These are phyloP conservation scores for Cystobasidium onofrii DNA, from an alignment of 768 basidiomycete genomes.

Conservation along the genomic window DNA sequence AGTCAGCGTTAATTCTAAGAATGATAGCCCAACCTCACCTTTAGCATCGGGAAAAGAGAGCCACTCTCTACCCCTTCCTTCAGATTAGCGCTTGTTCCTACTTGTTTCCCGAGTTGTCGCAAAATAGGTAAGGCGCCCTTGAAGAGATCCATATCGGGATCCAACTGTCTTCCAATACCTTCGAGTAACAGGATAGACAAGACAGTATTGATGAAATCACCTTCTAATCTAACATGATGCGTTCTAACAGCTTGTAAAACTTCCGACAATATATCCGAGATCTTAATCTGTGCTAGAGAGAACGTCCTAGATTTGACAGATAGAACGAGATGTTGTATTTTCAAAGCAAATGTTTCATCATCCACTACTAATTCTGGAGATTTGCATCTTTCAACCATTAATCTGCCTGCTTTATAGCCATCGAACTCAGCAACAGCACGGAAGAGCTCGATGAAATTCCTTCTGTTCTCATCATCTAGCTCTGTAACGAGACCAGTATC, in stretches of 20 bases:
- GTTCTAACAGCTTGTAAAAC: conserved; percentile 75
- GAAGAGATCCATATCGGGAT: conserved; percentile 86
- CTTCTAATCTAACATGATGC: conserved; percentile 98
- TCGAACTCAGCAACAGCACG: conserved; percentile 92
- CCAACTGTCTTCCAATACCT: conserved; percentile 88
- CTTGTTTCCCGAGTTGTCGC: conserved; percentile 79
- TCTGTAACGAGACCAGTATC: conserved; percentile 92
- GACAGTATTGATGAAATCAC: conserved; percentile 96
- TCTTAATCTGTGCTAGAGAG: conserved; percentile 90
- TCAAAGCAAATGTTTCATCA: conserved; percentile 87
- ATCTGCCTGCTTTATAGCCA: conserved; percentile 84
- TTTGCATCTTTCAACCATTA: conserved; percentile 92
- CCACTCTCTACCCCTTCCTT: conserved; percentile 42
- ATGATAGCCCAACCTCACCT: conserved; percentile 61
- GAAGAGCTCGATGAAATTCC: conserved; percentile 94
- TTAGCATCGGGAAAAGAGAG: conserved; percentile 75
- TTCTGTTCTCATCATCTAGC: conserved; percentile 68
- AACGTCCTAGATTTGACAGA: conserved; percentile 94
- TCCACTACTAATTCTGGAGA: conserved; percentile 83
- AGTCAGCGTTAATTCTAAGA: too few relatives aligned
- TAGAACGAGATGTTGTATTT: conserved; percentile 92
- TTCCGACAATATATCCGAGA: conserved; percentile 81
- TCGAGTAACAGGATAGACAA: conserved; percentile 86
- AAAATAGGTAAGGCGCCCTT: conserved; percentile 90
- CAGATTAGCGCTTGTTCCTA: conserved; percentile 59